Conservation (phyloP, 2,329 filamentous ascomycete genomes). For the Stemphylium lycopersici region DNA sequence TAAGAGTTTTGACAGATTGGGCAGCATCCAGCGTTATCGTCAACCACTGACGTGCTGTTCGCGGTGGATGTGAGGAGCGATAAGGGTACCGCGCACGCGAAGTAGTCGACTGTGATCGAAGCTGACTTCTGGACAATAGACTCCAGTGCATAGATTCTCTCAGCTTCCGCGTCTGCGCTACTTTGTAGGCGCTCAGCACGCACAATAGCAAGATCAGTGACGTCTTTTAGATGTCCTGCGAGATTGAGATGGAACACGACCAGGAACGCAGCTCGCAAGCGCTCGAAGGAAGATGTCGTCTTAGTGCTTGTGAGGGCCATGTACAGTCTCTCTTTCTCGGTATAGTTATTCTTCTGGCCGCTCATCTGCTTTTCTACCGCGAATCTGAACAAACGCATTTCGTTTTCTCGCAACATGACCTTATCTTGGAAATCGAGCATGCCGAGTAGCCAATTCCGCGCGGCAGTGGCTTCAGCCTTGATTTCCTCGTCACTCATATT, state of each 20-base stretch:
- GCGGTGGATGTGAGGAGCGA: constrained; percentile 3
- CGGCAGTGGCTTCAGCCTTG: constrained; percentile 3
- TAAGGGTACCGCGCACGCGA: constrained; percentile 29
- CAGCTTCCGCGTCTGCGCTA: background rate
- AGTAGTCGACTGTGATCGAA: constrained; percentile 19
- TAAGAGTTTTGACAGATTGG: constrained; percentile 31
- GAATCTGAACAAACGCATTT: constrained; percentile 16
- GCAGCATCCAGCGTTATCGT: constrained; percentile 21
- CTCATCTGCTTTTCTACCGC: constrained; percentile 20
- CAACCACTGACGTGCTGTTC: background rate
- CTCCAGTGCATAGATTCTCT: constrained; percentile 3
- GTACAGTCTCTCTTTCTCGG: constrained; percentile 24
- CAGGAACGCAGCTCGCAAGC: constrained; percentile 16
- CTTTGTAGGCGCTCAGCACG: constrained; percentile 4
- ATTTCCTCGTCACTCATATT: constrained; percentile 2
- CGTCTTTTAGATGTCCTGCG: constrained; percentile 5
- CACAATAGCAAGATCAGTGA: constrained; percentile 2
- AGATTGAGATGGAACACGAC: constrained; percentile 22
- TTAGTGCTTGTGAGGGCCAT: constrained; percentile 24
- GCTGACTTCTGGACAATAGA: constrained; percentile 6
- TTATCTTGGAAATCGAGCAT: constrained; percentile 14
- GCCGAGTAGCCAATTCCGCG: constrained; percentile 18
- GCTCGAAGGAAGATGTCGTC: constrained; percentile 3
- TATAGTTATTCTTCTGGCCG: constrained; percentile 1
- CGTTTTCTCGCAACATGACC: constrained; percentile 5